Percentiles rank a stretch among this genome's conserved stretches.
phyloP scores from a whole-genome alignment of 1,284 basidiomycete genomes.

The Phlebopus sp. region DNA sequence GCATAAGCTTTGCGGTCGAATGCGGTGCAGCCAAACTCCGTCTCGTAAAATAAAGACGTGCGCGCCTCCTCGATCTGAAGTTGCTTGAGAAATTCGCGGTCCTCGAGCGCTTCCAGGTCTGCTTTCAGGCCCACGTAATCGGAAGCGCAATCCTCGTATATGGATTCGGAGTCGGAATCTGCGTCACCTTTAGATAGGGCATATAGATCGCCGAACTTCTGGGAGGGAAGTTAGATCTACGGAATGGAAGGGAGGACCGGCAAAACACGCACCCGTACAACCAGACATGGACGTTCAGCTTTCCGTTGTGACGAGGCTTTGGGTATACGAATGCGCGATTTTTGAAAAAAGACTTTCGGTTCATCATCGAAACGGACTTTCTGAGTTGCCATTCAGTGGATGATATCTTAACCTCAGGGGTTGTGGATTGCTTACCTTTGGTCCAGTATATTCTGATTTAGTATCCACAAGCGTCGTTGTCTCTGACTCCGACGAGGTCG shows the following conservation, averaged over 20 bases:
- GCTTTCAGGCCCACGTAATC: slow-evolving; percentile 16
- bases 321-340: slow-evolving; percentile 19
- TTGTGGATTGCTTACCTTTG: slow-evolving; percentile 16
- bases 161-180: slow-evolving; percentile 19
- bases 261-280: slow-evolving; percentile 22
- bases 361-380: slow-evolving; percentile 28
- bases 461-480: slow-evolving; percentile 4
- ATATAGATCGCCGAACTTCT: slow-evolving; percentile 14
- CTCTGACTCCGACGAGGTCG: slow-evolving; percentile 2
- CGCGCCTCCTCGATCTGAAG: slow-evolving; percentile 9
- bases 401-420: not conserved
- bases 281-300: slow-evolving; percentile 27
- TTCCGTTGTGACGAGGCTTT: slow-evolving; percentile 13
- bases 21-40: slow-evolving; percentile 25
- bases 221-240: not conserved
- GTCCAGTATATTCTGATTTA: slow-evolving; percentile 9
- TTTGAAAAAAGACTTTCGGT: slow-evolving; percentile 24
- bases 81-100: slow-evolving; percentile 11
- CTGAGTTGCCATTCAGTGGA: slow-evolving; percentile 17
- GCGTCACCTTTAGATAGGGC: not conserved
- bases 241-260: not conserved
- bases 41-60: slow-evolving; percentile 29
- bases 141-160: slow-evolving; percentile 31
- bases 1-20: slow-evolving; percentile 30
- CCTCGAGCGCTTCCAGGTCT: slow-evolving; percentile 22